Evolutionary conservation across 2,329 filamentous ascomycete species (phyloP), one percentile per base, ranked within the genome.

Genomic region (Eurotiales sp.): DNA sequence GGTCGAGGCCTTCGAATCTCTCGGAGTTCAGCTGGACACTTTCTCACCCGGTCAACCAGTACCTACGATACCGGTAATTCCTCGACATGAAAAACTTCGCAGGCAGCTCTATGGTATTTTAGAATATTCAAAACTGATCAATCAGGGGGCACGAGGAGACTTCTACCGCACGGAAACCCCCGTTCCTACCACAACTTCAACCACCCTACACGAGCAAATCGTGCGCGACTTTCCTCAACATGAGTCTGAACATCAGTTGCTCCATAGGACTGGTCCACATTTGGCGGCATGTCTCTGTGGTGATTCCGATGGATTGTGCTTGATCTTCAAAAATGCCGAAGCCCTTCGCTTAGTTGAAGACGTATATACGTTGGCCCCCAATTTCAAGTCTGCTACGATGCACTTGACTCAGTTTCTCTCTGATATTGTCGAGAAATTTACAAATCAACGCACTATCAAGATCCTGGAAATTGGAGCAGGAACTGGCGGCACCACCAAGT

Each of bases 211-310:
- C 3, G 14, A 21, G 3, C 14, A 32, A 8, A 42, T 40, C 12
- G 12, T 42, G 4, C 4, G 12, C 23, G 3, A n/a, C 3, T 43
- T 45, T 15, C 48, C 48, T 4, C 47, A 61, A 4, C 65, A 72
- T 52, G 55, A 45, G 1, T 55, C 48, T 6, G 65, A 64, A 14
- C 54, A 59, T 15, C 58, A 64, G 27, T 64, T 73, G 1, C 41
- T 69, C 2, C 29, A 62, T 23, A 55, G 56, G 3, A 64, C 62
- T 0, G 72, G 64, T 1, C 53, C 64, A 0, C 46, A 57, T 7
- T 61, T 76, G 0, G 69, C 71, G 11, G 21, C 15, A 3, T 3
- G 66, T 39, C 59, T 77, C 0, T 54, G 52, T 0, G 73, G 72
- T 0, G 46, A 54, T 0, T 49, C 46, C 1, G 68, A 76, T 36